A percentile compares a stretch with the other conserved stretches of the same genome.
These are phyloP conservation scores for Cryptococcus jaspeensis DNA, from an alignment of 1,284 basidiomycete species.

Conservation along the genomic window DNA sequence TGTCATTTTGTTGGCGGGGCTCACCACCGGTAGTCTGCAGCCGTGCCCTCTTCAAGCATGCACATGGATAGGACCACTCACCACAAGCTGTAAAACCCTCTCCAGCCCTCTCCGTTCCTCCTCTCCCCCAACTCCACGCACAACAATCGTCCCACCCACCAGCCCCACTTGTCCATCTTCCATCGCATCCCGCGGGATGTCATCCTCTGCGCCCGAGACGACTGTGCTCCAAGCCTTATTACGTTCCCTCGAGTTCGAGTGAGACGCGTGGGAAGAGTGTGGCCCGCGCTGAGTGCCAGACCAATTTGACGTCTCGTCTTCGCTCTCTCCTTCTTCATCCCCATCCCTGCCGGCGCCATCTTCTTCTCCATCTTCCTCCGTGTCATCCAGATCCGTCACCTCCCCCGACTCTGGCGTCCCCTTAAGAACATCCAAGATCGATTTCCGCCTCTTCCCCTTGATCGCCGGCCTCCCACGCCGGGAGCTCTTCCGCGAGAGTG, in stretches of 20 bases:
- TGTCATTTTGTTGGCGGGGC: neutral
- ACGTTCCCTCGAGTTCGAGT: neutral
- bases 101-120: slow-evolving; percentile 24
- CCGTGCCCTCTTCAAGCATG: neutral
- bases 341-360: no score
- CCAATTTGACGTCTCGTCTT: slow-evolving; percentile 15
- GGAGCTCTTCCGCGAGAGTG: neutral
- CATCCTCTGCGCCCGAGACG: slow-evolving; percentile 23
- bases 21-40: no score
- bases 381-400: neutral
- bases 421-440: neutral
- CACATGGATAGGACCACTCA: slow-evolving; percentile 13
- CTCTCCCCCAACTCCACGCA: slow-evolving; percentile 20
- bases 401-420: no score
- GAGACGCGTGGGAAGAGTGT: no score
- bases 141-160: slow-evolving; percentile 35
- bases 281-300: slow-evolving; percentile 23
- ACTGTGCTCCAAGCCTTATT: slow-evolving; percentile 2
- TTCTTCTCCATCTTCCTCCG: neutral
- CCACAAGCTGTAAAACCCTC: slow-evolving; percentile 24
- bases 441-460: neutral
- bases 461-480: neutral
- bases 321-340: neutral
- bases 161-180: slow-evolving; percentile 15
- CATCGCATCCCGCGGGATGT: slow-evolving; percentile 19